Base-by-base conservation (phyloP, 2,329 filamentous ascomycete genomes). In the Stylonectria norvegica region DNA sequence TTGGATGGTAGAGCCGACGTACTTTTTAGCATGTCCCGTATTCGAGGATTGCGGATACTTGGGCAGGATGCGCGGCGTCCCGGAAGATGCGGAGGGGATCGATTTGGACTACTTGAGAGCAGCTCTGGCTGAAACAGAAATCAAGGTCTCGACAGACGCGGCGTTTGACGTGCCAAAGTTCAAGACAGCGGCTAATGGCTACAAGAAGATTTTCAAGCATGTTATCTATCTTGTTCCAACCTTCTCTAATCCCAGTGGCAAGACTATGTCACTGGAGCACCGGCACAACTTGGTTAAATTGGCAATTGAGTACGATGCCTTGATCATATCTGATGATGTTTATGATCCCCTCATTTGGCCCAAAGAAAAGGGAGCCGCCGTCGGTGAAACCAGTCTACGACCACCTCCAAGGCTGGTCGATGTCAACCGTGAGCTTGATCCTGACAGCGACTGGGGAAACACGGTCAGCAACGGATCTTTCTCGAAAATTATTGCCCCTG, bases 291-390 rank as follows among this genome's bases (percentile, higher is more conserved):
- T 87, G 1, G 72, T 87, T 9, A 63, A 65, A 10, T 55, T 86
- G 9, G 84, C 83, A 1, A 67, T 81, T 29, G 68, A 79, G 34
- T 81, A 73, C 50, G 81, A 87, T 56, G 80, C 80, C 2, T 64
- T 87, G 14, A 60, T 87, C 31, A 69, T 86, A 5, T 73, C 76
- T 3, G 83, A 88, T 58, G 84, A 88, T 61, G 83, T 87, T 0
- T 88, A 89, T 53, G 83, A 88, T 57, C 76, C 82, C 47, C 66
- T 88, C 8, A 72, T 79, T 52, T 86, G 81, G 81, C 54, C 56
- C 6, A 47, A 48, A 2, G 47, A 46, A 31, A n/a, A 34, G 12
- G 31, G 30, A n/a, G 11, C 11, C 10, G 14, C 14, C 4, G 7
- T 23, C 22, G 17, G 16, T 27, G 4, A 14, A 30, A 5, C 18